Evolutionary conservation across 2,329 filamentous ascomycete species (phyloP).

Genomic region (Penicillium fuscoglaucum): DNA sequence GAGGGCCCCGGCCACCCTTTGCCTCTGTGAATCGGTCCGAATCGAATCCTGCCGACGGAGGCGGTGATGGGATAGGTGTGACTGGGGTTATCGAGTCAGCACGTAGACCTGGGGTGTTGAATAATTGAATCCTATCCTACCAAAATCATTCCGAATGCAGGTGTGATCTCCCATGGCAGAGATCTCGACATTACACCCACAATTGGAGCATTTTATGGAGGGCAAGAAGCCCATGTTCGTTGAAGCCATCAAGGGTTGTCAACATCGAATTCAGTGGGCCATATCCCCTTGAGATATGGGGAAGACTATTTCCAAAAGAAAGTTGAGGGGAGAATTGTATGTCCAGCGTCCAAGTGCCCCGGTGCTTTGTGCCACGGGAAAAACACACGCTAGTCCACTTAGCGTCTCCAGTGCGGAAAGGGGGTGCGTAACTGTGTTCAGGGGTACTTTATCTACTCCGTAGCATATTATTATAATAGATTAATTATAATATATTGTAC

Average conservation of each 20-base stretch:
- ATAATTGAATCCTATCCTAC: constrained; percentile 37
- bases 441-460: not conserved
- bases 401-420: constrained; percentile 23
- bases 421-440: constrained; percentile 22
- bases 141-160: constrained; percentile 54
- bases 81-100: constrained; percentile 13
- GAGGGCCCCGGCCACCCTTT: constrained; percentile 50
- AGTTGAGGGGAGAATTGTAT: constrained; percentile 7
- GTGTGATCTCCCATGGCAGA: constrained; percentile 82
- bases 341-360: not conserved
- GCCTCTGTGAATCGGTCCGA: constrained; percentile 24
- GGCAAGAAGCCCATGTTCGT: constrained; percentile 71
- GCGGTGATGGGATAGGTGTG: constrained; percentile 28
- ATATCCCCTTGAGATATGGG: constrained; percentile 9
- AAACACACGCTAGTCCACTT: constrained; percentile 19
- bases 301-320: constrained; percentile 5
- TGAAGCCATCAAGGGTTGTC: constrained; percentile 31
- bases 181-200: constrained; percentile 75
- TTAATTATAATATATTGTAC: too few species aligned
- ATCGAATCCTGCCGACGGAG: constrained; percentile 30
- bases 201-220: constrained; percentile 84
- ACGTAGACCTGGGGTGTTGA: not conserved
- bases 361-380: not conserved
- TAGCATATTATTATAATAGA: too few species aligned
- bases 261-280: constrained; percentile 16